Base-by-base conservation (phyloP, 139 green algal genomes). In the Cymbomonas tetramitiformis region DNA sequence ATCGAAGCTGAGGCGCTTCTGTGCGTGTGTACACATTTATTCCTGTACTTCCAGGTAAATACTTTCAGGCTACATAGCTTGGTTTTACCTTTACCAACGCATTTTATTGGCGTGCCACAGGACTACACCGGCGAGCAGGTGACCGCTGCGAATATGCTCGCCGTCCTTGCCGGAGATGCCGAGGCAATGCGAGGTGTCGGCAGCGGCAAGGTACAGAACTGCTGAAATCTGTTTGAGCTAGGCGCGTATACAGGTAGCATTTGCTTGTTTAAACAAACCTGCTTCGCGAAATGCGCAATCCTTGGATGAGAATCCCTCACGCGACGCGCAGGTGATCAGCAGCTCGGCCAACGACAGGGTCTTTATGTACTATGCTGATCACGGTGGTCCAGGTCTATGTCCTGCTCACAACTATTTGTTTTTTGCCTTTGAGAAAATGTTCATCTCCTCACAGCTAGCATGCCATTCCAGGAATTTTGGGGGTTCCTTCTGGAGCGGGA, bases 71-170 rank as follows among this genome's bases (percentile, higher is more conserved):
- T n/a, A n/a, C n/a, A n/a, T n/a, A n/a, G n/a, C n/a, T 32, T 38
- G 10, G 3, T 24, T 33, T 2, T 10, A n/a, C 26, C 12, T 0
- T n/a, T 24, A 40, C 15, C 21, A 6, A 25, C n/a, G 1, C 29
- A 33, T 1, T 31, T 21, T 18, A 59, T 38, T 57, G 83, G n/a
- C n/a, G n/a, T n/a, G n/a, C n/a, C n/a, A n/a, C n/a, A n/a, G 71
- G 90, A 97, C 65, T 97, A 97, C 75, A 75, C 58, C 0, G 79
- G 80, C 0, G 6, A 56, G 0, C 51, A 84, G n/a, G 89, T 97
- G 5, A 93, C 65, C n/a, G 71, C 77, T 19, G 48, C 61, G 0
- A 90, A 64, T 33, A 85, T 97, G 46, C 61, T 96, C 30, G 69
- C 72, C 0, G 90, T 94, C 48, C 75, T 97, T 12, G 58, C 57